Evolutionary conservation across 2,329 filamentous ascomycete species (phyloP).

Genomic region (Epichloe brachyelytri): DNA sequence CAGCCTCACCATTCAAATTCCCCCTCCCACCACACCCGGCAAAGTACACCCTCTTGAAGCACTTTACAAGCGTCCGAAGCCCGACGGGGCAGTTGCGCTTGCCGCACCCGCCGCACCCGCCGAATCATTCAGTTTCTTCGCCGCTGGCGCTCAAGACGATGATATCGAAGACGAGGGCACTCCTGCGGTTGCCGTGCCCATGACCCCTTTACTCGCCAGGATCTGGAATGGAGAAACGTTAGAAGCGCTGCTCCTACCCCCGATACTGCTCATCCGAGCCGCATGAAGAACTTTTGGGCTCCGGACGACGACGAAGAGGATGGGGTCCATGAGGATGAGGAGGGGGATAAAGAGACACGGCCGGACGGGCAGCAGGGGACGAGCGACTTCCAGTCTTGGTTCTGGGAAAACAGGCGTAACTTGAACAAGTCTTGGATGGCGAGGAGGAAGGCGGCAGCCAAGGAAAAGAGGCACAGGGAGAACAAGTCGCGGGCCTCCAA

Average conservation of each 20-base stretch:
- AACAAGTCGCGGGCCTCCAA: constrained; percentile 42
- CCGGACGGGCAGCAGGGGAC: constrained; percentile 15
- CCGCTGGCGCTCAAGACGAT: constrained; percentile 32
- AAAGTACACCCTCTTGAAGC: constrained; percentile 77
- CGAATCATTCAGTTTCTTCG: constrained; percentile 69
- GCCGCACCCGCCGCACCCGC: constrained; percentile 19
- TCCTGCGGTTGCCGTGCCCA: constrained; percentile 35
- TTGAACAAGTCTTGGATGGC: constrained; percentile 55
- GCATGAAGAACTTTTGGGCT: constrained; percentile 47
- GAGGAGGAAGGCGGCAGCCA: constrained; percentile 46
- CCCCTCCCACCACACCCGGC: constrained; percentile 34
- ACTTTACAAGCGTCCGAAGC: constrained; percentile 65
- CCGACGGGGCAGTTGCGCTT: constrained; percentile 21
- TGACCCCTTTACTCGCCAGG: constrained; percentile 70
- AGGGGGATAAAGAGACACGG: constrained; percentile 13
- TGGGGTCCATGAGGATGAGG: constrained; percentile 12
- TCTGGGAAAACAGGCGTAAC: constrained; percentile 54
- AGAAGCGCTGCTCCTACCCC: constrained; percentile 89
- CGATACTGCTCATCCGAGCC: constrained; percentile 70
- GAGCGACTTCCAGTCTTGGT: constrained; percentile 52
- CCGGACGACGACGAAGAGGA: constrained; percentile 23
- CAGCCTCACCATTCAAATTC: constrained; percentile 43
- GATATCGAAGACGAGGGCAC: constrained; percentile 30
- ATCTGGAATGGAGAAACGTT: constrained; percentile 60
- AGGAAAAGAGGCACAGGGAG: constrained; percentile 54